These are phyloP conservation scores for Infundibulicybe gibba DNA, from an alignment of 768 basidiomycete species.

Conservation along the genomic window DNA sequence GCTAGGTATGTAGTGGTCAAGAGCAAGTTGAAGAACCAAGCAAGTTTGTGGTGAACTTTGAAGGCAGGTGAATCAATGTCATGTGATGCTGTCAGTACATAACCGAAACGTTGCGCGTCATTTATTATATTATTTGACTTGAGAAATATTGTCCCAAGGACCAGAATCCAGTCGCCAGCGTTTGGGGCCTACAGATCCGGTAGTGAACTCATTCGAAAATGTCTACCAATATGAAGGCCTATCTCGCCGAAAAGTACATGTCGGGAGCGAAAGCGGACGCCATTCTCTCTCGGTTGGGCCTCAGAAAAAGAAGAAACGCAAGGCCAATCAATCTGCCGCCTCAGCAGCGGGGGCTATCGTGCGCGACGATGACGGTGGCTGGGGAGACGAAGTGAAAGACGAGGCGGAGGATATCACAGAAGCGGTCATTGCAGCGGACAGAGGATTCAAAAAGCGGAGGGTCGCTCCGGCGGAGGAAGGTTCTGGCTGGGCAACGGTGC, in stretches of 20 bases:
- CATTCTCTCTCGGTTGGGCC: conserved; percentile 68
- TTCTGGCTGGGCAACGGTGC: conserved; percentile 68
- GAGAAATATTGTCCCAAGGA: too few relatives aligned
- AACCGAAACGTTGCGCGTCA: too few relatives aligned
- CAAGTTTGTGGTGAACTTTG: too few relatives aligned
- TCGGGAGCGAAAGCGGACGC: conserved; percentile 95
- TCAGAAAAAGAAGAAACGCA: conserved; percentile 79
- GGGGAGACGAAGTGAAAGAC: conserved; percentile 48
- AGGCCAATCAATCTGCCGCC: conserved; percentile 29
- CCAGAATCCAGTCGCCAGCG: too few relatives aligned
- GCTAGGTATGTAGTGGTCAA: too few relatives aligned
- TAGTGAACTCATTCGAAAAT: conserved; percentile 15
- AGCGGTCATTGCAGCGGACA: conserved; percentile 68
- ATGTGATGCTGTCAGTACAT: too few relatives aligned
- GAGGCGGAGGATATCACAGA: conserved; percentile 59
- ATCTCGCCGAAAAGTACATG: conserved; percentile 93
- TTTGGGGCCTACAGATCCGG: too few relatives aligned
- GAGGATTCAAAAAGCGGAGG: conserved; percentile 76
- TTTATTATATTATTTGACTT: too few relatives aligned
- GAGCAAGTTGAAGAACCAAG: too few relatives aligned
- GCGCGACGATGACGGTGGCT: conserved; percentile 71
- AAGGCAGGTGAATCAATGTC: too few relatives aligned
- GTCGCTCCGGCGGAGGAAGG: conserved; percentile 34
- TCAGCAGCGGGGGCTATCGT: conserved; percentile 29
- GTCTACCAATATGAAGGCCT: conserved; percentile 63